Evolutionary conservation across 345 rosid genomes (phyloP).

Genomic region (Sisymbrium altissimum): DNA sequence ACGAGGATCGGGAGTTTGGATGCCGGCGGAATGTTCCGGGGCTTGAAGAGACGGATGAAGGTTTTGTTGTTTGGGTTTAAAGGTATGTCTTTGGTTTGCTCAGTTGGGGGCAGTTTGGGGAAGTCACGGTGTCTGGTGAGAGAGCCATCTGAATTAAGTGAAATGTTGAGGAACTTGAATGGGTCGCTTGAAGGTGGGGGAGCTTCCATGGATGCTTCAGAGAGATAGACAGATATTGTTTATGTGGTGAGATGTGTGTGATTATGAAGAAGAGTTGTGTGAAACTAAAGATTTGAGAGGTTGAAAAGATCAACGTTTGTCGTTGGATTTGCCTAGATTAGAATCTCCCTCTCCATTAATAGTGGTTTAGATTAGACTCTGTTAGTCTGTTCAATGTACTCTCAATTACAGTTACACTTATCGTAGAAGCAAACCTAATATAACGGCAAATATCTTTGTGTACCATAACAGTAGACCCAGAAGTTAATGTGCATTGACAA

Average conservation of each 20-base stretch:
- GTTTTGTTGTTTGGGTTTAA: conserved; percentile 49
- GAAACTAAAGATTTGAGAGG: background rate
- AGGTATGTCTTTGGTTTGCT: conserved; percentile 48
- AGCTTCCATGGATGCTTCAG: conserved; percentile 32
- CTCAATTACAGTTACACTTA: background rate
- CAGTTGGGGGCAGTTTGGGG: conserved; percentile 43
- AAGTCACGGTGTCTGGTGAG: conserved; percentile 44
- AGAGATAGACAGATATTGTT: background rate
- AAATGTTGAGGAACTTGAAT: conserved; percentile 48
- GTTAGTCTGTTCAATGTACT: background rate
- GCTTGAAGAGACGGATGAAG: conserved; percentile 59
- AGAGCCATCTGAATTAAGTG: conserved; percentile 62
- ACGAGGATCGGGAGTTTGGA: conserved; percentile 61
- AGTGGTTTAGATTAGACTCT: conserved; percentile 16
- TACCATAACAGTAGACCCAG: background rate
- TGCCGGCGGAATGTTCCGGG: conserved; percentile 36
- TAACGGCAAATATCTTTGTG: conserved; percentile 17
- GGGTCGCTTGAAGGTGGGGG: conserved; percentile 44
- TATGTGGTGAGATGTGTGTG: conserved; percentile 11
- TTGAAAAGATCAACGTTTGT: conserved; percentile 20
- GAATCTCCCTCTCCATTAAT: conserved; percentile 14
- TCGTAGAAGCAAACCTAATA: background rate
- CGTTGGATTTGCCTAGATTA: conserved; percentile 22
- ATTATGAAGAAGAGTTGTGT: background rate
- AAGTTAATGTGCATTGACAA: conserved; percentile 7